A percentile compares a stretch with the other conserved stretches of the same genome.
Conservation (phyloP, 345 rosid genomes). For the Streptanthus diversifolius region DNA sequence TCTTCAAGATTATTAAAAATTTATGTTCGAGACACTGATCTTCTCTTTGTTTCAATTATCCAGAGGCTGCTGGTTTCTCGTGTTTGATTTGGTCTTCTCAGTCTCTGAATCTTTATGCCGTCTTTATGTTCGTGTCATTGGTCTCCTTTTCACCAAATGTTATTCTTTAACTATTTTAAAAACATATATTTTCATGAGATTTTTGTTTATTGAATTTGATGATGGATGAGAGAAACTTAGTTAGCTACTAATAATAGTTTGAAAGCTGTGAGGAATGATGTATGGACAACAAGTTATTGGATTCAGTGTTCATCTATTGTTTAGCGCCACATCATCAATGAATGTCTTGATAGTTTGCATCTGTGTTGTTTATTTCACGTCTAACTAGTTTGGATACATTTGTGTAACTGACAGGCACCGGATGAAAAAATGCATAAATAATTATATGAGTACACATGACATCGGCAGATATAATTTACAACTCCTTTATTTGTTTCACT, state of each 20-base stretch:
- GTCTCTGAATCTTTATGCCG: no score
- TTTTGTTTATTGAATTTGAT: background rate
- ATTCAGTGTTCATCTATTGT: no score
- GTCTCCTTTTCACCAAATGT: no score
- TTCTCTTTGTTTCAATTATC: no score
- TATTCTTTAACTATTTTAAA: background rate
- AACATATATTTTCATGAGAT: background rate
- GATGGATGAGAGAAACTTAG: background rate
- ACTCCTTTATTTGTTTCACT: background rate
- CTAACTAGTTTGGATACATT: constrained; percentile 1
- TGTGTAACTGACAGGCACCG: constrained; percentile 54
- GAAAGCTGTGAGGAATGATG: background rate
- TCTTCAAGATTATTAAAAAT: no score
- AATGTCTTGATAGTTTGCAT: background rate
- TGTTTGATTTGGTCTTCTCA: no score
- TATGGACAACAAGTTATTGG: background rate
- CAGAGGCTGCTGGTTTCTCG: no score
- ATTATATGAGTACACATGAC: constrained; percentile 81
- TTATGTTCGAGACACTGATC: no score
- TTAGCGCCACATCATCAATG: background rate
- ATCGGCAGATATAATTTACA: constrained; percentile 58
- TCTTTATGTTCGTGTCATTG: no score
- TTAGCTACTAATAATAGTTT: background rate
- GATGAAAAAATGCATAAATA: constrained; percentile 95
- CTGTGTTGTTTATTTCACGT: background rate